phyloP scores from a whole-genome alignment of 352 stramenopile genomes.

The Phytophthora constricta region DNA sequence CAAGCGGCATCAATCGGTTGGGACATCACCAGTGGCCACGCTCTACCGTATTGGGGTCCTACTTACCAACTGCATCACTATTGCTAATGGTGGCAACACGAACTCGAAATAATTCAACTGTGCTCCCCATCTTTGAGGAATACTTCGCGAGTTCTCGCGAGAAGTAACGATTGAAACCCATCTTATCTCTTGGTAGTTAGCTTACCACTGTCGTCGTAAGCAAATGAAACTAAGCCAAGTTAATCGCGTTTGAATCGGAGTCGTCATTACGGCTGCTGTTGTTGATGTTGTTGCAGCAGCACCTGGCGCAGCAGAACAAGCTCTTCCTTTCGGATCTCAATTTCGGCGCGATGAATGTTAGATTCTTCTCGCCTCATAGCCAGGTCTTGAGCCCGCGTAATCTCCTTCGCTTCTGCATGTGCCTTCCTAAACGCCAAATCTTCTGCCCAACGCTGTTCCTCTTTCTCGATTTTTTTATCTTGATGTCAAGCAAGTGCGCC shows the following conservation, averaged over 20 bases:
- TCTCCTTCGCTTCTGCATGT: neutral
- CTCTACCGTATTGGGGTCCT: slow-evolving; percentile 2
- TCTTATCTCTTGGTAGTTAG: neutral
- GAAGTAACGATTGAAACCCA: neutral
- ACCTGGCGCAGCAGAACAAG: neutral
- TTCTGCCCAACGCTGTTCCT: too few relatives aligned
- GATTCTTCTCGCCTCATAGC: neutral
- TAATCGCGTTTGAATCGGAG: neutral
- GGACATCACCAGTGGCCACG: neutral
- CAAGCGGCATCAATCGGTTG: neutral
- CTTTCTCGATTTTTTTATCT: neutral
- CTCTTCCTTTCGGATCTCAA: neutral
- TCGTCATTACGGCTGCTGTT: neutral
- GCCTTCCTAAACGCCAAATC: neutral
- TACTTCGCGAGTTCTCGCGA: neutral
- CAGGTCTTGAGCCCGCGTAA: neutral
- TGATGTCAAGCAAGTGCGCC: neutral
- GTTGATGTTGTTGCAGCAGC: neutral
- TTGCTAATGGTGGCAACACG: neutral
- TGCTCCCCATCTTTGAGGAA: slow-evolving; percentile 10
- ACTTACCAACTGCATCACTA: slow-evolving; percentile 7
- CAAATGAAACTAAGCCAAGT: neutral
- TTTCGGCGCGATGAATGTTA: neutral
- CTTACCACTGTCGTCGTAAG: neutral
- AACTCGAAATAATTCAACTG: slow-evolving; percentile 12